Evolutionary conservation across 768 basidiomycete genomes (phyloP).

Genomic region (Mycena leptocephala): DNA sequence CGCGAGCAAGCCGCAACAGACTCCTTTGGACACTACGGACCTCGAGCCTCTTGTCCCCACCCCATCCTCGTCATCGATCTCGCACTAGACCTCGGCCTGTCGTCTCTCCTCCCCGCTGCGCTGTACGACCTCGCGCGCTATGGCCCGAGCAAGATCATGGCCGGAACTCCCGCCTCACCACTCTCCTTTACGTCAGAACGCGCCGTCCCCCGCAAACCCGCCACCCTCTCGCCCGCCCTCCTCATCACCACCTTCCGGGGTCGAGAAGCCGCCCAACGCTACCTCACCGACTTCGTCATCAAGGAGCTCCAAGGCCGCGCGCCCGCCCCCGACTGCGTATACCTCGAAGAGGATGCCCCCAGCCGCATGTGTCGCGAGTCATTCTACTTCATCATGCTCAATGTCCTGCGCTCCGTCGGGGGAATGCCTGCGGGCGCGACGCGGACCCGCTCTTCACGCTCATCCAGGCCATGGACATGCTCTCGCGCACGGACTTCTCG

Average conservation of each 20-base stretch:
- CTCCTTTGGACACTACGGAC: conserved; percentile 66
- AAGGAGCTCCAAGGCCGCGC: conserved; percentile 66
- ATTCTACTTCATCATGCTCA: conserved; percentile 84
- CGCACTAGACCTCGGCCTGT: conserved; percentile 74
- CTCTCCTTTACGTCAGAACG: conserved; percentile 48
- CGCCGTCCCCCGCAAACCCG: conserved; percentile 22
- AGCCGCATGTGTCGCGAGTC: conserved; percentile 72
- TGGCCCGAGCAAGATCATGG: conserved; percentile 77
- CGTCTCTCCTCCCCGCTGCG: conserved; percentile 75
- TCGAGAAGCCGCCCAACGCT: conserved; percentile 76
- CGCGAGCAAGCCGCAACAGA: conserved; percentile 74
- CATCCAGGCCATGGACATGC: conserved; percentile 79
- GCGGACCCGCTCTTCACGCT: conserved; percentile 84
- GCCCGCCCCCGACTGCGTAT: conserved; percentile 66
- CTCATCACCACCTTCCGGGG: conserved; percentile 69
- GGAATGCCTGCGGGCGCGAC: conserved; percentile 80
- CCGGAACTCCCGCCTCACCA: conserved; percentile 61
- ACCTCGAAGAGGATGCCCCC: conserved; percentile 53
- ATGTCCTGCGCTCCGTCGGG: conserved; percentile 78
- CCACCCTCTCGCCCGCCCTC: conserved; percentile 49
- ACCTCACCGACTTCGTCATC: conserved; percentile 74
- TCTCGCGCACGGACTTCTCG: conserved; percentile 79
- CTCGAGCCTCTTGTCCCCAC: conserved; percentile 74
- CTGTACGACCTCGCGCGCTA: conserved; percentile 85
- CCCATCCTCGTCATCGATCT: conserved; percentile 82